Base-by-base conservation (phyloP, 305 asterid genomes). In the Solanum hybrid region DNA sequence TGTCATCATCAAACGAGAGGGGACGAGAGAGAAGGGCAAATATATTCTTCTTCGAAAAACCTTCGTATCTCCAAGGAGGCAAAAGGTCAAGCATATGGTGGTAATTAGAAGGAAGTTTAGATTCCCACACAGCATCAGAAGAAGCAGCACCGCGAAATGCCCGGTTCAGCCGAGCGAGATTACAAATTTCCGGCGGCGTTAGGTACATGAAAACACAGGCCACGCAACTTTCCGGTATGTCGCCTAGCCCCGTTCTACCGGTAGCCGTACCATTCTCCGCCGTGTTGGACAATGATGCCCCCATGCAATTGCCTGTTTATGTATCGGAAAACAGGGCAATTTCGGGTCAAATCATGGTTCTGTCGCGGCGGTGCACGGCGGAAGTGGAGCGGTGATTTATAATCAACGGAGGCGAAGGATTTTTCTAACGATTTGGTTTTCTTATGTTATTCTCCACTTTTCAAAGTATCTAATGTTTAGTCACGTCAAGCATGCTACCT, bases 131-230 rank as follows among this genome's bases (percentile, higher is more conserved):
- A 86, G 97, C 94, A 92, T 97, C 99, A 90, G 99, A 94, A 26
- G 99, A 94, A 35, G 99, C 95, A 37, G 99, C 99, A 38, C 96
- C 98, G 26, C 98, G 97, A 91, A 97, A 97, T 88, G 99, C 96
- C 91, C 98, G 97, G 93, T 95, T 97, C 78, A 97, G 96, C 32
- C 99, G 95, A 69, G 99, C 99, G 87, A 97, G 91, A 92, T 94
- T 95, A 93, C 99, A 97, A 79, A 97, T 97, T 94, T 97, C 99
- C 86, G 98, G 98, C 89, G 99, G 99, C 60, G 97, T 92, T 1
- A 97, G 94, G 91, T 97, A 90, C 77, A 95, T 91, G 88, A 97
- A 94, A 4, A 96, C 99, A 80, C 95, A 91, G 10, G 99, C 99
- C 45, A 96, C 98, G 89, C 98, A 96, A 90, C 95, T 94, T 94